Conservation (phyloP, 164 flowering plant genomes). For the Magnolia kwangsiensis region DNA sequence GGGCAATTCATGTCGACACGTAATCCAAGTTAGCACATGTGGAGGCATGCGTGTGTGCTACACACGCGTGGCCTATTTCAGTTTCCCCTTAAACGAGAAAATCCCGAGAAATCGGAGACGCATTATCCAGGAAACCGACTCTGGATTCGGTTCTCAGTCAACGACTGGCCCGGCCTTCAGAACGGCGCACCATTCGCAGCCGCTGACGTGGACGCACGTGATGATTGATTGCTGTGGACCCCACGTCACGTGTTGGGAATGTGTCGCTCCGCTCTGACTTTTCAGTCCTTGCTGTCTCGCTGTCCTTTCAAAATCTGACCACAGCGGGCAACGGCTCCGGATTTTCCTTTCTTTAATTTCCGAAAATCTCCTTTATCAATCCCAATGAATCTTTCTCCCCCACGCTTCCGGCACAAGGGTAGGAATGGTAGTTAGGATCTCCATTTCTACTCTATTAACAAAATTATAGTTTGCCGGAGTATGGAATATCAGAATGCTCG, state of each 20-base stretch:
- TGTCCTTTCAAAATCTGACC: not conserved
- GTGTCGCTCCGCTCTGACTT: not conserved
- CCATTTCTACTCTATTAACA: not conserved
- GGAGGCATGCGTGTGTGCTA: no score
- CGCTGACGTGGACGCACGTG: slow-evolving; percentile 37
- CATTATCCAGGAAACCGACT: no score
- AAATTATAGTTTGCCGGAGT: no score
- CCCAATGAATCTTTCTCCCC: not conserved
- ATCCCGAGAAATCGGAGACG: no score
- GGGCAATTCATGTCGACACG: no score
- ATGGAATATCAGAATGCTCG: no score
- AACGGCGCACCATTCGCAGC: slow-evolving; percentile 40
- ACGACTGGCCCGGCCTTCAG: slow-evolving; percentile 28
- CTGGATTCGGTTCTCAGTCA: not conserved
- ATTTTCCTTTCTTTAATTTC: not conserved
- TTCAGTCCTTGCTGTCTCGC: not conserved
- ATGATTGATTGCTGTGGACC: slow-evolving; percentile 15
- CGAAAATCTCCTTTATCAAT: not conserved
- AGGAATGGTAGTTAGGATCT: not conserved
- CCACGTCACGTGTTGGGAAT: slow-evolving; percentile 5
- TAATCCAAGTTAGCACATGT: no score
- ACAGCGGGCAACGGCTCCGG: not conserved
- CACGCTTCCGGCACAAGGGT: slow-evolving; percentile 11
- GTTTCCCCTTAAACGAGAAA: no score
- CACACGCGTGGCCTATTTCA: no score